Evolutionary conservation across 495 filamentous ascomycete genomes (phyloP), one percentile per base, ranked within the genome.

Genomic region (Podospora fimiseda): DNA sequence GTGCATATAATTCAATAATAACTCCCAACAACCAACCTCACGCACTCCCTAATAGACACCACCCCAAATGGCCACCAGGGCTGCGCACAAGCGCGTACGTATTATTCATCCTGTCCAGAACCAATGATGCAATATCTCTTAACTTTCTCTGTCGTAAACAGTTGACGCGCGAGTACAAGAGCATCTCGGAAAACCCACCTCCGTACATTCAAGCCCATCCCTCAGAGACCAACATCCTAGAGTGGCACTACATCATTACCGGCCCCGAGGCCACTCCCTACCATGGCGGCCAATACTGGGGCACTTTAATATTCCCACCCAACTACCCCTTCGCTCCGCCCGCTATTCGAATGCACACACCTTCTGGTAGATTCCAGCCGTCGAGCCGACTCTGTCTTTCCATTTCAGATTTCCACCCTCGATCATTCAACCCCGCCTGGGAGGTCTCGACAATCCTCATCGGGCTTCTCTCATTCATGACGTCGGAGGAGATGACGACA

Each of bases 191-290:
- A 69, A 93, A 88, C 62, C 93, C 93, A 5, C 89, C 92, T 14
- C 91, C 91, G 38, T 97, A 87, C 70, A 97, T 98, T 62, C 78
- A 82, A 38, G 92, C 93, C 9, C 93, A 96, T 67, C 93, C 93
- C 9, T 95, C 90, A 7, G 94, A 98, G 61, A 74, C 77, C 47
- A 97, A 97, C 67, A 98, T 98, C 61, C 80, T 98, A 19, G 93
- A 98, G 87, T 98, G 92, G 93, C 93, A 98, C 73, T 98, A 95
- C 72, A 91, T 97, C 63, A 83, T 98, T 40, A 96, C 90, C 19
- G 94, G 93, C 5, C 93, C 93, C n/a, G 88, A 92, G 57, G 78
- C 86, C 20, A 98, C 93, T 1, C 92, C 93, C 1, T 98, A 97
- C 70, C 83, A 94, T 62, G 82, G 83, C 70, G 93, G 93, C 36